Conservation (phyloP, 2,329 filamentous ascomycete genomes). For the Beauveria pseudobassiana region DNA sequence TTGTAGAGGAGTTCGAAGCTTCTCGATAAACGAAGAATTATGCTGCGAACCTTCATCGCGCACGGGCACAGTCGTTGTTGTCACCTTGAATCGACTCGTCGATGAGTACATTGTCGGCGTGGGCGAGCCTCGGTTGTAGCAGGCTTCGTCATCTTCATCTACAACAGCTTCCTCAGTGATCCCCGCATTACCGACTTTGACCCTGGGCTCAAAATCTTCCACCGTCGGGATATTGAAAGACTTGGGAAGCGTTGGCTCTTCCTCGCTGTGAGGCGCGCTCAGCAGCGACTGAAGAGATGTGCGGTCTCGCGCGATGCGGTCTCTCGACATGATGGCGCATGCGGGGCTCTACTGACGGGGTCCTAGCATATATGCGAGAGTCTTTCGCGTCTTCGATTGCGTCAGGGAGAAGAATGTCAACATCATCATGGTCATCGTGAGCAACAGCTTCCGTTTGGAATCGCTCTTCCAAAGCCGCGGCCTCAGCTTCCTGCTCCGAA, state of each 20-base stretch:
- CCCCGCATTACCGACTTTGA: neutral
- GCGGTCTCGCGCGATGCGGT: conserved; percentile 45
- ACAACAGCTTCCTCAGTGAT: conserved; percentile 7
- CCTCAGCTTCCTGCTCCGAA: conserved; percentile 46
- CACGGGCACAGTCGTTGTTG: conserved; percentile 45
- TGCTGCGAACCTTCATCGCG: conserved; percentile 33
- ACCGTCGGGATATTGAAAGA: conserved; percentile 37
- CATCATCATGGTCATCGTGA: conserved; percentile 19
- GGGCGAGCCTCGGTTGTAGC: conserved; percentile 25
- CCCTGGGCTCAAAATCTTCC: conserved; percentile 11
- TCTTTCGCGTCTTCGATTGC: conserved; percentile 25
- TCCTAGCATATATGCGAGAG: conserved; percentile 43
- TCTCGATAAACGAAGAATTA: conserved; percentile 36
- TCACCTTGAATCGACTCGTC: conserved; percentile 38
- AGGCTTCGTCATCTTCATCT: conserved; percentile 6
- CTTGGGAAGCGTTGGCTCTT: conserved; percentile 25
- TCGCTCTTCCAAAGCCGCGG: conserved; percentile 32
- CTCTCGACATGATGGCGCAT: conserved; percentile 48
- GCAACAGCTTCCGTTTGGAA: conserved; percentile 20
- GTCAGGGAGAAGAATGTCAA: conserved; percentile 15
- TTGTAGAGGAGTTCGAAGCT: conserved; percentile 36
- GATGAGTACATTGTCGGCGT: conserved; percentile 31
- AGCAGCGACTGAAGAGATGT: conserved; percentile 55
- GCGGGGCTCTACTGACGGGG: conserved; percentile 55
- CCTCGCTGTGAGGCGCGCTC: conserved; percentile 42